Conservation (phyloP, 768 basidiomycete species). For the Lentinula sp. region DNA sequence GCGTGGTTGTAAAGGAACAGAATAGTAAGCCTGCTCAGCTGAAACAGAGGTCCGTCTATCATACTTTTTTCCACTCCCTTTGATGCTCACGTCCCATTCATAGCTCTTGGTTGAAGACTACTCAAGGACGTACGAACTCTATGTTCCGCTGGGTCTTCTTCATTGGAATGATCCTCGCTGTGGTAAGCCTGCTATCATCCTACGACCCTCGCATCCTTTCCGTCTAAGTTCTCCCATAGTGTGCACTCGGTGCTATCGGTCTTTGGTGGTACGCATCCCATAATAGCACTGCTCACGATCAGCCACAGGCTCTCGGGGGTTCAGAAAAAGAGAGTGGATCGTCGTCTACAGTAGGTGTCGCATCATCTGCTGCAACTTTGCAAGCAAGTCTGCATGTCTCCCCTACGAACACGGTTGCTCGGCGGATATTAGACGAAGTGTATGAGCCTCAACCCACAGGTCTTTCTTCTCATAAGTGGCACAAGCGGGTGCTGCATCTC, state of each 20-base stretch:
- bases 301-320: conserved; percentile 62
- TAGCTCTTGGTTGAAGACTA: conserved; percentile 67
- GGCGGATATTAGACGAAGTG: conserved; percentile 9
- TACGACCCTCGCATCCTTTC: too few relatives aligned
- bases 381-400: conserved; percentile 37
- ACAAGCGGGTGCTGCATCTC: neutral
- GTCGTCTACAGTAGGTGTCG: conserved; percentile 10
- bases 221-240: conserved; percentile 19
- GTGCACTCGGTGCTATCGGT: conserved; percentile 50
- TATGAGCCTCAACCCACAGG: neutral
- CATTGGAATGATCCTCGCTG: conserved; percentile 50
- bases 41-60: conserved; percentile 37
- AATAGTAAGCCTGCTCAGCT: conserved; percentile 27
- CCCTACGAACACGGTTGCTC: conserved; percentile 56
- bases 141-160: conserved; percentile 69
- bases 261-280: conserved; percentile 56
- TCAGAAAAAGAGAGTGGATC: conserved; percentile 32
- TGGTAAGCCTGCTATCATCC: conserved; percentile 27
- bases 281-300: conserved; percentile 38
- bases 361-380: conserved; percentile 15
- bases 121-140: conserved; percentile 42
- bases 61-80: neutral
- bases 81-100: neutral
- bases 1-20: conserved; percentile 74
- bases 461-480: neutral